These are phyloP conservation scores for Penicillium daleae DNA, from an alignment of 495 filamentous ascomycete genomes.

Conservation along the genomic window DNA sequence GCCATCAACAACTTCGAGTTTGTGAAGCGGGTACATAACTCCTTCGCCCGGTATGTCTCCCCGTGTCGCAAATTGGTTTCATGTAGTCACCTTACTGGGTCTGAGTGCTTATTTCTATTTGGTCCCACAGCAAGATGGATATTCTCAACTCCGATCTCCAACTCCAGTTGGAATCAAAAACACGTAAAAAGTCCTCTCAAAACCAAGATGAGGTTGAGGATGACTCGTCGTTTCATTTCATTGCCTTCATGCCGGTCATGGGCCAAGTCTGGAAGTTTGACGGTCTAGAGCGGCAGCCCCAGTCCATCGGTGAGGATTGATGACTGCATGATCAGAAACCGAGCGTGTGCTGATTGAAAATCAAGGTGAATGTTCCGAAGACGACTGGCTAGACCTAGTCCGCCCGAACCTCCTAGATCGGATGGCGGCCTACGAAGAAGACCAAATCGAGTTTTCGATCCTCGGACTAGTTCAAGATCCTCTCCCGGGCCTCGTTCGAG, in stretches of 20 bases:
- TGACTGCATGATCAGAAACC: neutral
- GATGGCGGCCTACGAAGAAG: conserved; percentile 57
- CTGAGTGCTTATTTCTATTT: neutral
- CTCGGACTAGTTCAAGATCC: conserved; percentile 59
- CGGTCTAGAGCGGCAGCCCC: conserved; percentile 76
- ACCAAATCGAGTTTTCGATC: conserved; percentile 61
- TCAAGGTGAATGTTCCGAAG: conserved; percentile 41
- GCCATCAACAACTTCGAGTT: conserved; percentile 73
- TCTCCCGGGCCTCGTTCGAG: conserved; percentile 40
- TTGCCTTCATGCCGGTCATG: conserved; percentile 81
- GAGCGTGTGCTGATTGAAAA: neutral
- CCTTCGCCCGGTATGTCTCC: conserved; percentile 69
- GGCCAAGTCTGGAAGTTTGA: conserved; percentile 87
- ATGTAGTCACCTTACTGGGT: neutral
- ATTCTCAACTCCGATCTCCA: conserved; percentile 74
- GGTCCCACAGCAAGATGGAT: conserved; percentile 67
- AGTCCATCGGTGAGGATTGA: conserved; percentile 62
- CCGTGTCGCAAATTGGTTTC: neutral
- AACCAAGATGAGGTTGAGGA: conserved; percentile 41
- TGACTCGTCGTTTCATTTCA: conserved; percentile 77
- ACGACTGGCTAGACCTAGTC: conserved; percentile 56
- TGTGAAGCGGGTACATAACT: conserved; percentile 83
- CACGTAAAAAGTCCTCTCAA: conserved; percentile 45
- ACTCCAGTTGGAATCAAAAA: conserved; percentile 63
- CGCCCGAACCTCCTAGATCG: conserved; percentile 51